phyloP scores from a whole-genome alignment of 306 rosid species.

The barrel medic (Medicago truncatula) region MtrunA17r5.0-ANR NC_053045.1:1144001-1144500 shows the following conservation, averaged over 20 bases:
- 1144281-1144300: conserved; percentile 58
- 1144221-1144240: conserved; percentile 71
- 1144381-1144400: conserved; percentile 41
- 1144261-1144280: conserved; percentile 63
- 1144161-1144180: conserved; percentile 24
- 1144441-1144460: neutral
- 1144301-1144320: conserved; percentile 64
- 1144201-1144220: conserved; percentile 41
- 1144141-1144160: conserved; percentile 62
- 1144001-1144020: conserved; percentile 26
- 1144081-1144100: conserved; percentile 61
- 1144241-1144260: conserved; percentile 66
- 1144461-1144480: neutral
- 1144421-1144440: conserved; percentile 2
- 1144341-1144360: conserved; percentile 40
- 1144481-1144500: neutral
- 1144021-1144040: conserved; percentile 59
- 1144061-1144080: conserved; percentile 66
- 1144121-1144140: conserved; percentile 48
- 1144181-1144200: conserved; percentile 35
- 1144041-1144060: conserved; percentile 70
- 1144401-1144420: conserved; percentile 4
- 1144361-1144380: conserved; percentile 56
- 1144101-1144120: conserved; percentile 42
- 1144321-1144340: conserved; percentile 46